phyloP scores from a whole-genome alignment of 805 yeast species.

The Lipomyces mesembrius region DNA sequence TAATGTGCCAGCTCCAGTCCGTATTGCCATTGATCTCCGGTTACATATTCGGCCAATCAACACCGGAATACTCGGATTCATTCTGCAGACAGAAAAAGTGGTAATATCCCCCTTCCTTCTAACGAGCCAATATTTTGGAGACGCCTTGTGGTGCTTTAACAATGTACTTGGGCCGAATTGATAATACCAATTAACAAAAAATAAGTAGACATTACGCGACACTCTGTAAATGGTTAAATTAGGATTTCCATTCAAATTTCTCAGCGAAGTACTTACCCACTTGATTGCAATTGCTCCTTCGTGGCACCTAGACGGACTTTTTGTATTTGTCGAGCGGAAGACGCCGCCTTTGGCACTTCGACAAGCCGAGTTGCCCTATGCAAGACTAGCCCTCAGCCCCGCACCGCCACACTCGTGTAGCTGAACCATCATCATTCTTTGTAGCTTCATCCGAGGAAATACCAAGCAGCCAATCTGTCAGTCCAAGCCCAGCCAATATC shows the following conservation, averaged over 20 bases:
- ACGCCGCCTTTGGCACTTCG: too few relatives aligned
- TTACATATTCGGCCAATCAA: not conserved
- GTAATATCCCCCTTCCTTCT: not conserved
- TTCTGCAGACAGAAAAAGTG: not conserved
- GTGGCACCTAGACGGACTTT: too few relatives aligned
- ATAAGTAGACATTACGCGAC: too few relatives aligned
- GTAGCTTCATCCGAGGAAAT: not conserved
- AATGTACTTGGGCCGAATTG: not conserved
- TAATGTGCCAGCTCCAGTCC: not conserved
- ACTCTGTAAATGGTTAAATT: too few relatives aligned
- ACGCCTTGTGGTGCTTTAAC: not conserved
- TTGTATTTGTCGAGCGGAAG: too few relatives aligned
- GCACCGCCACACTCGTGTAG: too few relatives aligned
- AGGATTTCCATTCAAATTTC: too few relatives aligned
- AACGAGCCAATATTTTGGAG: not conserved
- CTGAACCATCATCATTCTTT: not conserved
- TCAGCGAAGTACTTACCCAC: not conserved
- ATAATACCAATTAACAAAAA: not conserved
- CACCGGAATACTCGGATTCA: not conserved
- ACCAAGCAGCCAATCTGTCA: too few relatives aligned
- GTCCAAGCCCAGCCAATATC: not conserved
- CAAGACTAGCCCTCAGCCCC: too few relatives aligned
- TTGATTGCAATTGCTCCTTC: not conserved
- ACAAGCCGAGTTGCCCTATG: too few relatives aligned
- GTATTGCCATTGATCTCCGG: not conserved